Evolutionary conservation across 495 filamentous ascomycete species (phyloP).

Genomic region (Niebla homalea): DNA sequence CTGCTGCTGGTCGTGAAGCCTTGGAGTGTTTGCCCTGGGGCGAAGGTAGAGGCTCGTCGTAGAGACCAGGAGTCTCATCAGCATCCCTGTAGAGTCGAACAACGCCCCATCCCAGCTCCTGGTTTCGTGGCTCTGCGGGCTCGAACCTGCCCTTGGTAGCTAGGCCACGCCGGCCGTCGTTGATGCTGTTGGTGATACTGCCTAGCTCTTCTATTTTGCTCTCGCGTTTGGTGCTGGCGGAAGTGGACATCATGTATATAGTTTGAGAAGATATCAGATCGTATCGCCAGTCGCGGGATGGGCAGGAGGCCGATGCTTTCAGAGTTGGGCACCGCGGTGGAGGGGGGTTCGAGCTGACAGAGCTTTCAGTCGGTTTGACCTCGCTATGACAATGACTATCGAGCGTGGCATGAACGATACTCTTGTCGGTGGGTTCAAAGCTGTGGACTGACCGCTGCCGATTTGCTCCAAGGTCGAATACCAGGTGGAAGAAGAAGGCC

Average conservation of each 20-base stretch:
- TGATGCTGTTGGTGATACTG: conserved; percentile 34
- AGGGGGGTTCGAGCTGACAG: not conserved
- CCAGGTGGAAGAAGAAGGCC: conserved; percentile 84
- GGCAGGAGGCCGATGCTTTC: conserved; percentile 8
- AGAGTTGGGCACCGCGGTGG: not conserved
- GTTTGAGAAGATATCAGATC: conserved; percentile 49
- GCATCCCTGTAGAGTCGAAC: conserved; percentile 87
- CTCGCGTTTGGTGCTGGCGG: conserved; percentile 12
- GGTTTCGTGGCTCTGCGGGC: conserved; percentile 58
- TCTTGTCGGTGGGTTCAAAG: conserved; percentile 17
- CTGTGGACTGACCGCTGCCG: not conserved
- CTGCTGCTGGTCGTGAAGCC: not conserved
- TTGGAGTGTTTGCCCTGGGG: conserved; percentile 4
- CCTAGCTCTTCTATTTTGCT: conserved; percentile 14
- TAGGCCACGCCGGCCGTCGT: conserved; percentile 38
- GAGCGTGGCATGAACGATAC: not conserved
- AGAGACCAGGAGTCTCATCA: conserved; percentile 52
- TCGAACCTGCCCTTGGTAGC: conserved; percentile 69
- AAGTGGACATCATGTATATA: conserved; percentile 45
- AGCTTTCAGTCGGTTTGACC: not conserved
- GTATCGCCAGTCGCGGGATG: conserved; percentile 47
- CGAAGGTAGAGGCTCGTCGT: conserved; percentile 16
- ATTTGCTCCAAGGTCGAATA: conserved; percentile 51
- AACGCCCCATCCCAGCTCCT: conserved; percentile 81
- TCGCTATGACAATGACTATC: not conserved